Evolutionary conservation across 345 rosid species (phyloP), one percentile per base, ranked within the genome.

Genomic region (Iberis pinnata): DNA sequence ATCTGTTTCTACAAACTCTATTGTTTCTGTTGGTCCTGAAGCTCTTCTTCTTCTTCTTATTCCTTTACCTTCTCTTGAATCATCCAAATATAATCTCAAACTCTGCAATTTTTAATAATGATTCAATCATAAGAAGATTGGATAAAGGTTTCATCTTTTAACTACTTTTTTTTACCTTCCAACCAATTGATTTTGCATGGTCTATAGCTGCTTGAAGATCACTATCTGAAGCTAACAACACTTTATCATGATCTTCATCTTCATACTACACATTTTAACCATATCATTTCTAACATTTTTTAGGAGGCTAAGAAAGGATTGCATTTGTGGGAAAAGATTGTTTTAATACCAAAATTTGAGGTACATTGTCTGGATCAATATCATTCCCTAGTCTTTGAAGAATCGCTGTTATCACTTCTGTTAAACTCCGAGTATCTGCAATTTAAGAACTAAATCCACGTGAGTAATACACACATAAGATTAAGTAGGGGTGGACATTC

Each of bases 211-310:
- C 82, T 32, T 56, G 52, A 59, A 93, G 95, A 62, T 93, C 99
- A 53, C 70, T 64, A 42, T 93, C 97, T 33, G 95, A 81, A 55
- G 84, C 85, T 66, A 93, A 70, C 57, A 88, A 79, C 58, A 86
- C 95, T 79, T 86, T 86, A 71, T 93, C 99, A 14, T 58, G 84
- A 69, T 93, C 99, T 60, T 86, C 99, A 39, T 93, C 99, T 74
- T 93, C 99, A 61, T 93, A 93, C 99, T 93, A 58, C 41, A 65
- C 13, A 62, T 65, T 25, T 20, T 26, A 42, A 48, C 43, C 38
- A 53, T 65, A 2, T 47, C n/a, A n/a, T 25, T 43, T 53, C 45
- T 46, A 73, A 68, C 27, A 62, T 7, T 43, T 37, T 18, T 13
- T 33, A 24, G 17, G 11, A 26, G 43, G 12, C 7, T 8, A 35